phyloP scores from a whole-genome alignment of 2,329 filamentous ascomycete genomes.

The Fulvia fulva region DNA sequence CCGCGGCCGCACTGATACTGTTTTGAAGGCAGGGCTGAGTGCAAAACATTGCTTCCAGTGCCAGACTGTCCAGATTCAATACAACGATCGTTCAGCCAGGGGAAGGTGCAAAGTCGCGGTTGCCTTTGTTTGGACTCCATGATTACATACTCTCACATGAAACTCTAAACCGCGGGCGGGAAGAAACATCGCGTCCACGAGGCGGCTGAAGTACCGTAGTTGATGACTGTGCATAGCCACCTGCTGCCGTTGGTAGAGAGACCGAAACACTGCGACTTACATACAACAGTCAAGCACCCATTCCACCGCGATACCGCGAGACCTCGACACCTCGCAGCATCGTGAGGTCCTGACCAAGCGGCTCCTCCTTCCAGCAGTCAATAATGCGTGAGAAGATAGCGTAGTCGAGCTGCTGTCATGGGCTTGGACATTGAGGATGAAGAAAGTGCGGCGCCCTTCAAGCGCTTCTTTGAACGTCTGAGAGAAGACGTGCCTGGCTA shows the following conservation, averaged over 20 bases:
- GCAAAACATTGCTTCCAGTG: background rate
- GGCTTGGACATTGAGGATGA: constrained; percentile 13
- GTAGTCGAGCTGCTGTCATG: constrained; percentile 2
- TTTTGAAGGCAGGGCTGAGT: too few species aligned
- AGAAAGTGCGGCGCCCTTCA: constrained; percentile 20
- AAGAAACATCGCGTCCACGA: too few species aligned
- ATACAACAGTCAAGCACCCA: too few species aligned
- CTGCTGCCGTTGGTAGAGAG: background rate
- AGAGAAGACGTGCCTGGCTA: constrained; percentile 33
- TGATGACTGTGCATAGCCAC: background rate
- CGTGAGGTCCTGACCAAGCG: background rate
- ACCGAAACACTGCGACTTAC: background rate
- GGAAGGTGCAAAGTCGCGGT: too few species aligned
- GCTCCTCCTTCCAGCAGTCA: background rate
- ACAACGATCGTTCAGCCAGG: background rate
- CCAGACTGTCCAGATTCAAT: background rate
- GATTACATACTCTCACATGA: background rate
- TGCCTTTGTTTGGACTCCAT: too few species aligned
- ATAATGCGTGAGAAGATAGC: background rate
- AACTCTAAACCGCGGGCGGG: background rate
- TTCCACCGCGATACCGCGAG: too few species aligned
- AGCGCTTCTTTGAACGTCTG: constrained; percentile 33
- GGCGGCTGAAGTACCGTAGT: background rate
- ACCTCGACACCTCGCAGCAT: background rate
- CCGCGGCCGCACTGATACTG: too few species aligned